A percentile compares a stretch with the other conserved stretches of the same genome.
phyloP scores from a whole-genome alignment of 257 asterid genomes.

The Schizonepeta tenuifolia region DNA sequence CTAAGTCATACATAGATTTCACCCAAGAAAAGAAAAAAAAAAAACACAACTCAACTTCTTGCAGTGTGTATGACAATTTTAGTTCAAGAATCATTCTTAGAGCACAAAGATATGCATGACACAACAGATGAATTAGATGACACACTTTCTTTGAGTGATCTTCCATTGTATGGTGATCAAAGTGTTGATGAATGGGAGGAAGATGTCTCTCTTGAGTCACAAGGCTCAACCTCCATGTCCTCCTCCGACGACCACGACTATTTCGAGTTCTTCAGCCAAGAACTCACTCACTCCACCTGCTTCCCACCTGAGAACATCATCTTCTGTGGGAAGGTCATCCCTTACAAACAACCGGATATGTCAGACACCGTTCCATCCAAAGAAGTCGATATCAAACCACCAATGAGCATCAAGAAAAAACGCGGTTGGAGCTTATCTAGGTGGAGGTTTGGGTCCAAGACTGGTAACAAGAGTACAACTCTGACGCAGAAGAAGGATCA shows the following conservation, averaged over 20 bases:
- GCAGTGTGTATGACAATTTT: conserved; percentile 16
- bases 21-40: conserved; percentile 24
- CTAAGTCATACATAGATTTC: conserved; percentile 27
- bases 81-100: conserved; percentile 34
- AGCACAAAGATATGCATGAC: conserved; percentile 34
- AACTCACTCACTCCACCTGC: conserved; percentile 30
- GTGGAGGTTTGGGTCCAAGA: conserved; percentile 33
- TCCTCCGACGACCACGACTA: conserved; percentile 46
- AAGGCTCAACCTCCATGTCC: conserved; percentile 50
- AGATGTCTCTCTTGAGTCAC: conserved; percentile 44
- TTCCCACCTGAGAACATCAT: conserved; percentile 53
- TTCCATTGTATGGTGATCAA: conserved; percentile 47
- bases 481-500: neutral
- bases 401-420: conserved; percentile 18
- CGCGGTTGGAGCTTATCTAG: conserved; percentile 29
- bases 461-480: conserved; percentile 19
- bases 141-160: conserved; percentile 73
- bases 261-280: conserved; percentile 53
- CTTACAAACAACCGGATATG: conserved; percentile 35
- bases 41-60: neutral
- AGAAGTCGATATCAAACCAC: conserved; percentile 23
- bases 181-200: conserved; percentile 39
- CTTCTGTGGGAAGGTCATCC: conserved; percentile 69
- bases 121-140: conserved; percentile 52
- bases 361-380: conserved; percentile 17